Percentiles rank a stretch among this genome's conserved stretches.
Evolutionary conservation across 164 flowering plant species (phyloP).

Genomic region (Houttuynia cordata): DNA sequence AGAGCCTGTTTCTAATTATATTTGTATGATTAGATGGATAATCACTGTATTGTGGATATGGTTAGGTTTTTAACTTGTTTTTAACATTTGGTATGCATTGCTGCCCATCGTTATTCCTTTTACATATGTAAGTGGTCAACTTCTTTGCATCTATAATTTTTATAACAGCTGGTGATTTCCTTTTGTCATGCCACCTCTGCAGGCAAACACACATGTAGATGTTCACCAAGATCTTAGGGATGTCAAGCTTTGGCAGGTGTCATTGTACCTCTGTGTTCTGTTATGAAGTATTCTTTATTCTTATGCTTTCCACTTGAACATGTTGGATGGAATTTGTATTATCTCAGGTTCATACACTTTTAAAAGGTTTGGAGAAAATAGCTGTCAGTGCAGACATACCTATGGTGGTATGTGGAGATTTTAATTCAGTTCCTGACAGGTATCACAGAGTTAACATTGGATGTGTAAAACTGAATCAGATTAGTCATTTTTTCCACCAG

Average conservation of each 20-base stretch:
- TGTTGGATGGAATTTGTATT: not conserved
- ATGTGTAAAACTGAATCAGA: not conserved
- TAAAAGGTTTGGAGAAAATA: conserved; percentile 96
- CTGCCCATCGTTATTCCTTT: not conserved
- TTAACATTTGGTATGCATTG: too few relatives aligned
- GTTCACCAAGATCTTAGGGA: conserved; percentile 89
- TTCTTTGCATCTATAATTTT: not conserved
- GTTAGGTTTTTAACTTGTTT: too few relatives aligned
- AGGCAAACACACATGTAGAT: conserved; percentile 98
- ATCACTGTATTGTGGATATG: too few relatives aligned
- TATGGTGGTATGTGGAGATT: conserved; percentile 98
- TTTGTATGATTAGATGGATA: too few relatives aligned
- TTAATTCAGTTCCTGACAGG: conserved; percentile 93
- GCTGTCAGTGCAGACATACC: conserved; percentile 98
- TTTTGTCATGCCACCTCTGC: conserved; percentile 4
- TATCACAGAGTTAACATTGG: conserved; percentile 6
- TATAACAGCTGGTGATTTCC: not conserved
- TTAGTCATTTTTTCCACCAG: not conserved
- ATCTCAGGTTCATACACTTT: conserved; percentile 66
- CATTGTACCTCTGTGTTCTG: not conserved
- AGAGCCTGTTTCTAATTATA: too few relatives aligned
- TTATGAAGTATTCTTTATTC: conserved; percentile 2
- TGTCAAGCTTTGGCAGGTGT: conserved; percentile 99
- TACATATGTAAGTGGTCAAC: not conserved
- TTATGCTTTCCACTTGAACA: not conserved